phyloP scores from a whole-genome alignment of 768 basidiomycete genomes.

The Serendipita indica region DNA sequence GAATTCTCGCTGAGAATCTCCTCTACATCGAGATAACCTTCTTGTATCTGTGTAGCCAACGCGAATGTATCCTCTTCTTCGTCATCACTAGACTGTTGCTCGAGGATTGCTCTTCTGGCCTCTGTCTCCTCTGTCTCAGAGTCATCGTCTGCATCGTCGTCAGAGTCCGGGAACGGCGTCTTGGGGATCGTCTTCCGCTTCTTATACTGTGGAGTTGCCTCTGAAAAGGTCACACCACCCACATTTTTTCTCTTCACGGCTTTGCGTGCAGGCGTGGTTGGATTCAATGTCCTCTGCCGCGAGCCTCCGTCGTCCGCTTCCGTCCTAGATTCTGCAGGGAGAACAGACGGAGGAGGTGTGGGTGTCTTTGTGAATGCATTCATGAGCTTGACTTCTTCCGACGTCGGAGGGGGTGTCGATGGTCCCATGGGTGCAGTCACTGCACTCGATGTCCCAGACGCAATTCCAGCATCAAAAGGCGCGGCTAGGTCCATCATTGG shows the following conservation, averaged over 20 bases:
- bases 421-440: neutral
- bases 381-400: constrained; percentile 1
- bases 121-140: too few species aligned
- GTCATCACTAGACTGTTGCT: too few species aligned
- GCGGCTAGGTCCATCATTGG: too few species aligned
- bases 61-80: too few species aligned
- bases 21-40: too few species aligned
- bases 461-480: too few species aligned
- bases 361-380: neutral
- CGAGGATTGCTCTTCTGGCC: too few species aligned
- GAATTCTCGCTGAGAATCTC: too few species aligned
- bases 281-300: neutral
- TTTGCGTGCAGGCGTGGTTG: neutral
- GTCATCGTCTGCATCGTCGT: neutral
- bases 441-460: neutral
- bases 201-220: neutral
- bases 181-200: neutral
- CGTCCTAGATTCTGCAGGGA: too few species aligned
- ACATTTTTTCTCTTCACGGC: neutral
- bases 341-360: neutral
- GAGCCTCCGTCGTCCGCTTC: neutral
- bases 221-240: neutral
- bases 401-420: neutral
- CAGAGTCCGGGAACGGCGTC: neutral
- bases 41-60: too few species aligned